phyloP scores from a whole-genome alignment of 2,329 filamentous ascomycete species.

The Sarocladiaceae sp. region DNA sequence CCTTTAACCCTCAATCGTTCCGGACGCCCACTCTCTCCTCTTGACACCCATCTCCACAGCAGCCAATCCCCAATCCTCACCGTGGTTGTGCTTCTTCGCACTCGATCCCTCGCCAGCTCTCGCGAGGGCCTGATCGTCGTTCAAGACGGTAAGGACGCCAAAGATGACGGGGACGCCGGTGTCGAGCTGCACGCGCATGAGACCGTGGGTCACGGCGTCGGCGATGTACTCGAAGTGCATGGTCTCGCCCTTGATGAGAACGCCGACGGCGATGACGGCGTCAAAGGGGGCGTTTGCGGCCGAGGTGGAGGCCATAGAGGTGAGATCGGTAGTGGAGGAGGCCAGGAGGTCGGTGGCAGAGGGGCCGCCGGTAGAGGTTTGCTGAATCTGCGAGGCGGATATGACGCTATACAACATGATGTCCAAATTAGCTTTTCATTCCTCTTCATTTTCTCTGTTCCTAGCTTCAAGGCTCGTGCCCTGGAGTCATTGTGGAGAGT shows the following conservation, averaged over 20 bases:
- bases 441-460: neutral
- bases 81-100: constrained; percentile 72
- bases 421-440: neutral
- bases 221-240: constrained; percentile 99
- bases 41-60: constrained; percentile 92
- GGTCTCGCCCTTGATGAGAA: constrained; percentile 96
- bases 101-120: constrained; percentile 65
- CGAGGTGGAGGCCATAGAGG: constrained; percentile 34
- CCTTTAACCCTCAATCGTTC: constrained; percentile 47
- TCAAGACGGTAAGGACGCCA: constrained; percentile 83
- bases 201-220: constrained; percentile 79
- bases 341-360: constrained; percentile 73
- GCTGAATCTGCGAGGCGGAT: constrained; percentile 79
- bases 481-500: neutral
- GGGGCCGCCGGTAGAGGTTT: constrained; percentile 53
- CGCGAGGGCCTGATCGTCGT: constrained; percentile 78
- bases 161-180: constrained; percentile 85
- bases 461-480: neutral
- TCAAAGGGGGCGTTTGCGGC: constrained; percentile 66
- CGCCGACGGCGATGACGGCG: constrained; percentile 89
- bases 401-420: constrained; percentile 54
- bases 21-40: constrained; percentile 74
- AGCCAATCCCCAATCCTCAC: constrained; percentile 90
- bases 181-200: constrained; percentile 93
- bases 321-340: constrained; percentile 61